Evolutionary conservation across 2,329 filamentous ascomycete species (phyloP), one percentile per base, ranked within the genome.

Genomic region (Alternaria burnsii): DNA sequence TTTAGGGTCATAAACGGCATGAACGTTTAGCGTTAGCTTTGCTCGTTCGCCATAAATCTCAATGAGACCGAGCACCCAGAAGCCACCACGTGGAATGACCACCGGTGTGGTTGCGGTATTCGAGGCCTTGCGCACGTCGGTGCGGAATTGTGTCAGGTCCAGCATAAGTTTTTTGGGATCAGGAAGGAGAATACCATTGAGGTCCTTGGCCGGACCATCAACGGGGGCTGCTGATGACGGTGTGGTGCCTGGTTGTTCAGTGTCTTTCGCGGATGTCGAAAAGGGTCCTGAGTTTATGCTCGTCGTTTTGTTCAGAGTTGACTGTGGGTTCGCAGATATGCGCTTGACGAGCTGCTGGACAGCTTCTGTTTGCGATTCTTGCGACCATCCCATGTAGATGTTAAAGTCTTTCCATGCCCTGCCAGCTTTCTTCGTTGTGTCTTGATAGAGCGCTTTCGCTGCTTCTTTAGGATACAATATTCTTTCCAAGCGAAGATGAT

Each of bases 1-100:
- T 47, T 78, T 78, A 1, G 82, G 82, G 58, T 85, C 81, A 62
- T 84, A 85, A 5, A 72, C 76, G 5, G 76, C 80, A 9, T 69
- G 60, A 3, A 85, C 80, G 57, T 83, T 81, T n/a, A 84, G 62
- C 5, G 80, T 78, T 57, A 81, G 66, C 42, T 73, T 74, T 0
- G 79, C 82, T 44, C 72, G 76, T 9, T 72, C 67, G 7, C 83
- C 83, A n/a, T 76, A 70, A 3, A 85, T 67, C 58, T 84, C 81
- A 2, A 85, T 72, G 34, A 84, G 56, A 4, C 82, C 83, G 2
- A 75, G 71, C 12, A 85, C 78, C 0, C 80, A 60, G 52, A 84
- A 78, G 3, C 75, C 77, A 3, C 83, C 83, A 12, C 82, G 76
- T 5, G 83, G 82, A 0, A 79, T 70, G 36, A 80, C 75, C 7